A percentile compares a stretch with the other conserved stretches of the same genome.
phyloP scores from a whole-genome alignment of 805 yeast species.

The Metschnikowia dekortorum region DNA sequence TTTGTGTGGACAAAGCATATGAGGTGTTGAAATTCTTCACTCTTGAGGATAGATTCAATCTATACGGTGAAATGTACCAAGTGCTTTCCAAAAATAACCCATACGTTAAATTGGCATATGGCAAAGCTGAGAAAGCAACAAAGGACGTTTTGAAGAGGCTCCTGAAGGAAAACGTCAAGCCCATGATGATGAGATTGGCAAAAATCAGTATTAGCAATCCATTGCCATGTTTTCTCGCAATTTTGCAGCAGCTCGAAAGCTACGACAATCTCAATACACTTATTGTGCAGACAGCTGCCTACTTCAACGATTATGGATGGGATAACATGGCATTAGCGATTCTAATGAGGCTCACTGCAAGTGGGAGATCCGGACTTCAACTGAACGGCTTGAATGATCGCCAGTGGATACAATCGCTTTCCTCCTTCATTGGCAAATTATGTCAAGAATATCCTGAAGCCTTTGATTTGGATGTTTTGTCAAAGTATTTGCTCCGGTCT shows the following conservation, averaged over 20 bases:
- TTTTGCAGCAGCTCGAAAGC: slow-evolving; percentile 81
- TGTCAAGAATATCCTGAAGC: slow-evolving; percentile 47
- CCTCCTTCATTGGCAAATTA: slow-evolving; percentile 73
- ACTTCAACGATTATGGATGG: slow-evolving; percentile 76
- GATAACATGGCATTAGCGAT: slow-evolving; percentile 76
- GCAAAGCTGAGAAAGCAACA: slow-evolving; percentile 72
- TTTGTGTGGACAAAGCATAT: slow-evolving; percentile 58
- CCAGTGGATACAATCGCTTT: slow-evolving; percentile 81
- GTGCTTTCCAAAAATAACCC: slow-evolving; percentile 53
- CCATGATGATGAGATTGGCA: slow-evolving; percentile 70
- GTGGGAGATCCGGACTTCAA: slow-evolving; percentile 65
- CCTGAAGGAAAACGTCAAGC: slow-evolving; percentile 70
- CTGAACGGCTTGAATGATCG: slow-evolving; percentile 75
- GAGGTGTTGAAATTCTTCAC: slow-evolving; percentile 50
- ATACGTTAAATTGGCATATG: slow-evolving; percentile 53
- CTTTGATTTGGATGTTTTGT: slow-evolving; percentile 60
- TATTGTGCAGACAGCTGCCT: slow-evolving; percentile 72
- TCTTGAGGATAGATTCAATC: slow-evolving; percentile 60
- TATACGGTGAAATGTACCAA: slow-evolving; percentile 74
- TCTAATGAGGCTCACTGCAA: slow-evolving; percentile 58
- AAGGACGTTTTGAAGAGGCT: slow-evolving; percentile 74
- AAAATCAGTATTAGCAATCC: slow-evolving; percentile 75
- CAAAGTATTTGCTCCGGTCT: slow-evolving; percentile 57
- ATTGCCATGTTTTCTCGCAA: slow-evolving; percentile 64
- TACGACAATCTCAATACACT: slow-evolving; percentile 78